phyloP scores from a whole-genome alignment of 768 basidiomycete genomes.

The Brasilioporus rufonigricans region DNA sequence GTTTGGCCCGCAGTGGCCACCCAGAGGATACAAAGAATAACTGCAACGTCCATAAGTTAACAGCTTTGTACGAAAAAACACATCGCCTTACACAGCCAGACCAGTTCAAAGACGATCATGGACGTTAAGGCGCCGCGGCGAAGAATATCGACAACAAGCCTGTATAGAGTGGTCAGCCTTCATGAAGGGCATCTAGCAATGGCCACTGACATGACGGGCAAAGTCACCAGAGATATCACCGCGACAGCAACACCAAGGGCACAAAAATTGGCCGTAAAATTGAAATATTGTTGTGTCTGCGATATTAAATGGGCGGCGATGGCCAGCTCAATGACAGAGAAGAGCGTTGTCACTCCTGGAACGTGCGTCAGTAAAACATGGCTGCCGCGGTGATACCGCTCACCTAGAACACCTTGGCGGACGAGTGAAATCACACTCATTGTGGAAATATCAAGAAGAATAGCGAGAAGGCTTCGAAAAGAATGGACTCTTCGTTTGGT shows the following conservation, averaged over 20 bases:
- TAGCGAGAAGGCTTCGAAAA: background rate
- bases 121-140: constrained; percentile 40
- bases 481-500: background rate
- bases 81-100: constrained; percentile 34
- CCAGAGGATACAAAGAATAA: constrained; percentile 39
- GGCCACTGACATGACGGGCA: constrained; percentile 27
- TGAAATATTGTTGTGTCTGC: constrained; percentile 10
- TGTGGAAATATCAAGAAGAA: background rate
- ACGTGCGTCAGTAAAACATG: constrained; percentile 1
- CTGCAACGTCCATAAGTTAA: constrained; percentile 16
- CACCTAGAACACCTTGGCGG: constrained; percentile 25
- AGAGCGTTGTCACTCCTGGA: constrained; percentile 16
- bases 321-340: constrained; percentile 33
- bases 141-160: constrained; percentile 34
- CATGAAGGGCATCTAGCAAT: background rate
- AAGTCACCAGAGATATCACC: constrained; percentile 28
- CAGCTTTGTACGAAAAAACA: background rate
- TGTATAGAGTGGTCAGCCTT: constrained; percentile 12
- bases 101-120: constrained; percentile 36
- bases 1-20: constrained; percentile 35
- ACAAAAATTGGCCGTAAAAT: constrained; percentile 19
- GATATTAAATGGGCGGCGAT: constrained; percentile 29
- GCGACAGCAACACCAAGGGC: constrained; percentile 30
- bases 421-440: constrained; percentile 14
- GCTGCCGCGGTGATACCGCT: background rate